A percentile compares a stretch with the other conserved stretches of the same genome.
These are phyloP conservation scores for Debaryomyces fabryi DNA, from an alignment of 1,139 yeast genomes.

Conservation along the genomic window DNA sequence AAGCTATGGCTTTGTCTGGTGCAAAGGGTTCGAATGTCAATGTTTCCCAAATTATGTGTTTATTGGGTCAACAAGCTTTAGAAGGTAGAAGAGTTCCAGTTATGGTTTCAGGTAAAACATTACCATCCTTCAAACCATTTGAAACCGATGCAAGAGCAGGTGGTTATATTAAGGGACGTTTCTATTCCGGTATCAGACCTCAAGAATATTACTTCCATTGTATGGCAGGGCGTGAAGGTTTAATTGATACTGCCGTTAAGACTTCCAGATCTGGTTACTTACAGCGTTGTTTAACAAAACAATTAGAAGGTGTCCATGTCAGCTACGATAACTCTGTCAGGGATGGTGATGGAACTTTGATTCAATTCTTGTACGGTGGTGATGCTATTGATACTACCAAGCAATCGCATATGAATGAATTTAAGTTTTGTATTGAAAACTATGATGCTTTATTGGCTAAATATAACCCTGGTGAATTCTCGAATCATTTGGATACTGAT, in stretches of 20 bases:
- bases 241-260: conserved; percentile 98
- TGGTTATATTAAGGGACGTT: conserved; percentile 96
- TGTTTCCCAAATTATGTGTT: conserved; percentile 99
- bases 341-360: conserved; percentile 91
- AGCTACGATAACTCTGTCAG: conserved; percentile 94
- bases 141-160: conserved; percentile 99
- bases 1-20: conserved; percentile 98
- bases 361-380: conserved; percentile 97
- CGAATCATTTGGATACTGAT: conserved; percentile 79
- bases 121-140: conserved; percentile 94
- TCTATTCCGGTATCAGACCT: conserved; percentile 98
- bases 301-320: conserved; percentile 94
- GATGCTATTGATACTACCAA: conserved; percentile 94
- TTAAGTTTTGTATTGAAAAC: conserved; percentile 90
- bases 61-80: conserved; percentile 97
- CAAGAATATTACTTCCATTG: conserved; percentile 99
- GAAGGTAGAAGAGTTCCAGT: conserved; percentile 99
- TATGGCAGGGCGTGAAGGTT: conserved; percentile 99
- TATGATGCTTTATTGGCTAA: conserved; percentile 83
- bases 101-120: conserved; percentile 97
- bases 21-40: conserved; percentile 99
- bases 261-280: conserved; percentile 98
- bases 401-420: conserved; percentile 92
- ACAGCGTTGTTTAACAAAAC: conserved; percentile 98
- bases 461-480: conserved; percentile 80